phyloP scores from a whole-genome alignment of 257 asterid genomes.

The Scutellaria baicalensis region DNA sequence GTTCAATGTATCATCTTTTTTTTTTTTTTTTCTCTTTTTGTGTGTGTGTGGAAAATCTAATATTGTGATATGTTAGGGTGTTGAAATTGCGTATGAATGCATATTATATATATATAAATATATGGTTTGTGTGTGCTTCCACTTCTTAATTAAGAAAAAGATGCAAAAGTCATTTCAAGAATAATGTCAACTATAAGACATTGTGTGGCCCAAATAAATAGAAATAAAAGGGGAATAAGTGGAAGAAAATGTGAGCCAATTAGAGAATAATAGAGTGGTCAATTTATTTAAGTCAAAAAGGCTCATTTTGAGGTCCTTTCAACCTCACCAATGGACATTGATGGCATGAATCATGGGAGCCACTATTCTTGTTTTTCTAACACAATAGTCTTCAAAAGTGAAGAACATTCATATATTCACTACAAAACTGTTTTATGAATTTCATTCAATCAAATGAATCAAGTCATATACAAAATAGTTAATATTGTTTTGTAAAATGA shows the following conservation, averaged over 20 bases:
- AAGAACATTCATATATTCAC: background rate
- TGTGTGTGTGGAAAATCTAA: too few species aligned
- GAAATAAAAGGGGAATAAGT: background rate
- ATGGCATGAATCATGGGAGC: constrained; percentile 4
- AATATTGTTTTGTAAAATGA: too few species aligned
- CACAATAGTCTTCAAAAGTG: background rate
- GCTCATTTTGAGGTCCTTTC: constrained; percentile 4
- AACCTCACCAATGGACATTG: constrained; percentile 13
- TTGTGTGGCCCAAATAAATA: constrained; percentile 6
- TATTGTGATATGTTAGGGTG: too few species aligned
- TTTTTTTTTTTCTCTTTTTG: too few species aligned
- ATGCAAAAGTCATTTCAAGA: background rate
- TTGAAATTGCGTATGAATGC: too few species aligned
- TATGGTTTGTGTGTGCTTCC: too few species aligned
- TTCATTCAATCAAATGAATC: too few species aligned
- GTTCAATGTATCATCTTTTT: background rate
- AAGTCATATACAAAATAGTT: too few species aligned
- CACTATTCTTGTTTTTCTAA: background rate
- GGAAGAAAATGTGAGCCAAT: background rate
- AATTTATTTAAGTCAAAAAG: constrained; percentile 18
- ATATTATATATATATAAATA: too few species aligned
- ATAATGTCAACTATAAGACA: constrained; percentile 12
- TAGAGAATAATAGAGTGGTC: constrained; percentile 1
- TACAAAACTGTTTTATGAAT: too few species aligned
- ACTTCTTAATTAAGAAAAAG: background rate